Base-by-base conservation (phyloP, 2,329 filamentous ascomycete species). In the Dactylellina parvicollis region DNA sequence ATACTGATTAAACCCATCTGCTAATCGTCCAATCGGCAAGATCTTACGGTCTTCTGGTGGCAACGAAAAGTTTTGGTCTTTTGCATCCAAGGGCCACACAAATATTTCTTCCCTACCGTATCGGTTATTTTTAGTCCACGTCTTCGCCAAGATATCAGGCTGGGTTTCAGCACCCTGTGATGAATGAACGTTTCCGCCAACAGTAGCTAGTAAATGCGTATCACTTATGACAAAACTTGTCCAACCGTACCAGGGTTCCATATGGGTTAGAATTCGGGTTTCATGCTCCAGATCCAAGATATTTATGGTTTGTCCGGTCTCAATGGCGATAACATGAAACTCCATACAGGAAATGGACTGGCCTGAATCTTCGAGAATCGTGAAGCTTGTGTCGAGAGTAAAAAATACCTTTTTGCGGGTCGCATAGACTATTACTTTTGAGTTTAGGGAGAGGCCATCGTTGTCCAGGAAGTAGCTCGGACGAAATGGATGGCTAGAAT, bases 191-290 rank as follows among this genome's bases (percentile, higher is more conserved):
- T 75, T 57, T 3, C 76, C 76, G 4, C 76, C 76, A 14, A 77
- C 60, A 7, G 67, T 75, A 12, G 76, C 76, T 26, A 76, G 52
- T 7, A 77, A 54, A 30, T 76, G 60, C 0, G 76, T 75, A 18
- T 77, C 76, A 20, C 66, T 75, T n/a, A 77, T 64, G 5, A 75
- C 65, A 40, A 77, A 76, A 24, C 76, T 76, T n/a, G 74, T 73
- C 76, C 76, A 77, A 34, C 76, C 75, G 38, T 75, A 76, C 65
- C 75, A 75, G 5, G 40, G 0, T 30, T 52, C 52, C 4, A n/a
- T 4, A 3, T 32, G 26, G 3, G 24, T 30, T 8, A 75, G 54
- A 12, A 16, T 7, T 9, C 76, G 70, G 22, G 66, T 65, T 36
- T 77, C 76, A 4, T 76, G 66, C 10, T 75, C 74, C 30, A 77